Evolutionary conservation across 257 asterid genomes (phyloP), one percentile per base, ranked within the genome.

Genomic region (Anisodus tanguticus): DNA sequence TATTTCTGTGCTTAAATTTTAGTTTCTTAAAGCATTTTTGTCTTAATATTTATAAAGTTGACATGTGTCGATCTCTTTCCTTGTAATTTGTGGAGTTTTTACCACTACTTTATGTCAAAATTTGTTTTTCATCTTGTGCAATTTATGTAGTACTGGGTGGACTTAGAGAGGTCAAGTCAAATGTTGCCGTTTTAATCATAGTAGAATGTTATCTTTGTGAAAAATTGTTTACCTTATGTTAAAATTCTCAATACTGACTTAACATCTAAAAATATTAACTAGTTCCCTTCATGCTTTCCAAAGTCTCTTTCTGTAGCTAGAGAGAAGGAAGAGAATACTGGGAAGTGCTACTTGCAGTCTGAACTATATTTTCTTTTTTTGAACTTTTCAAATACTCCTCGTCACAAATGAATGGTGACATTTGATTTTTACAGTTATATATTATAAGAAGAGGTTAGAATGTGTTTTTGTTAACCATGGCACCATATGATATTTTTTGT

Each of bases 11-110:
- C 72, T 66, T 31, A 31, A 12, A 66, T 31, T 66, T 31, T 31
- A 66, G 39, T 62, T n/a, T 62, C 47, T 66, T 31, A 66, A 66
- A 66, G 72, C 72, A 12, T 66, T 66, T 59, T 35, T 66, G n/a
- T 66, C 72, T 66, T 66, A 66, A 11, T 35, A 11, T 62, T 22
- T 62, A 9, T 66, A 35, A 35, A 31, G 72, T 66, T 6, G 47
- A 11, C 47, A 12, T n/a, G 47, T 12, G n/a, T 11, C 3, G 2
- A 63, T 9, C n/a, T 66, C 45, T 35, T 66, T 66, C 72, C 19
- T 2, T 31, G 72, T 66, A 66, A 11, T 31, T 66, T 66, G 47
- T 63, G 72, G 72, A 12, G 72, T 66, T 66, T 9, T 11, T 31
- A 35, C 6, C 47, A 10, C n/a, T 66, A 11, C 4, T 66, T 11